Conservation (phyloP, 352 stramenopile species). For the Peronospora farinosa region DNA sequence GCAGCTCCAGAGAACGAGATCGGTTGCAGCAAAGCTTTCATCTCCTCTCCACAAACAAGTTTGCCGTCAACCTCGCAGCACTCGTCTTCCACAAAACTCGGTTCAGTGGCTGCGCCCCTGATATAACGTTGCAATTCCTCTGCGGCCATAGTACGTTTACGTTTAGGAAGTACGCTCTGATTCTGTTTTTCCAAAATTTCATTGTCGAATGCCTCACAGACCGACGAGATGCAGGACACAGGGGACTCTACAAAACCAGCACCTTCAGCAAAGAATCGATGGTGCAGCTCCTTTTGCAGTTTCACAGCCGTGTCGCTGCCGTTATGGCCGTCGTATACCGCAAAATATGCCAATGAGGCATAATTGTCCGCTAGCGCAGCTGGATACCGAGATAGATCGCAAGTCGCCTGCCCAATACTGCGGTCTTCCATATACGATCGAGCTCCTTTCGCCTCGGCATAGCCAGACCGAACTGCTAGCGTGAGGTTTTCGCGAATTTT, state of each 20-base stretch:
- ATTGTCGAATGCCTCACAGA: conserved; percentile 59
- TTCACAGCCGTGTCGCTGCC: conserved; percentile 71
- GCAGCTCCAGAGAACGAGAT: conserved; percentile 84
- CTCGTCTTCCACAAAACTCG: conserved; percentile 29
- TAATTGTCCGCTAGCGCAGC: conserved; percentile 29
- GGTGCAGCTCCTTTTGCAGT: conserved; percentile 75
- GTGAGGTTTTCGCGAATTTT: conserved; percentile 79
- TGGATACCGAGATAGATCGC: conserved; percentile 41
- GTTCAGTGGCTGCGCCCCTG: conserved; percentile 5
- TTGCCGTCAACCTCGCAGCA: conserved; percentile 37
- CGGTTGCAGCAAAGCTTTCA: conserved; percentile 50
- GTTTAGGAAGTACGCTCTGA: conserved; percentile 53
- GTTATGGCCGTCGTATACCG: conserved; percentile 86
- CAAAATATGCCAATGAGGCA: conserved; percentile 69
- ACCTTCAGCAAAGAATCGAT: conserved; percentile 57
- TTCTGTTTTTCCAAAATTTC: conserved; percentile 80
- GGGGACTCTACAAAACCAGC: conserved; percentile 46
- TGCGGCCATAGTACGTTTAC: conserved; percentile 47
- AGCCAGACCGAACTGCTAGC: conserved; percentile 68
- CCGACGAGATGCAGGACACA: conserved; percentile 40
- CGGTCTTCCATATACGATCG: conserved; percentile 87
- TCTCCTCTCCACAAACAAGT: conserved; percentile 35
- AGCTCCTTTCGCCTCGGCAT: conserved; percentile 77
- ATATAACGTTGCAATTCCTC: conserved; percentile 31
- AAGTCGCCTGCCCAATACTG: conserved; percentile 45